A percentile compares a stretch with the other conserved stretches of the same genome.
Conservation (phyloP, 345 rosid species). For the Gossypium herbaceum region DNA sequence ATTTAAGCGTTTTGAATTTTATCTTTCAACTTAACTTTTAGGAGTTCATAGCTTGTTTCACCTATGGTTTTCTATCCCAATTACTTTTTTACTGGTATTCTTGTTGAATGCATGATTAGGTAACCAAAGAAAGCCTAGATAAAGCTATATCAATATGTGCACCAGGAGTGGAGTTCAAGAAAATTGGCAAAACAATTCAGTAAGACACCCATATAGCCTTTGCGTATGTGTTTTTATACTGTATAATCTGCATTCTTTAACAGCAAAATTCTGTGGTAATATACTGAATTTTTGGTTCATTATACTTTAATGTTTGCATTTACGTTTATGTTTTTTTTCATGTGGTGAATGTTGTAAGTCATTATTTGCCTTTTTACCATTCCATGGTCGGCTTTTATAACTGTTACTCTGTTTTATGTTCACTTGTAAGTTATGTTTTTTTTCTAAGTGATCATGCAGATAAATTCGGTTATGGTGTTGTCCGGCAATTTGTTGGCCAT, state of each 20-base stretch:
- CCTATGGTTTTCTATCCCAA: not conserved
- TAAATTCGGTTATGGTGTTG: slow-evolving; percentile 74
- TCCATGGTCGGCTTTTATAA: not conserved
- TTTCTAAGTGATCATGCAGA: slow-evolving; percentile 76
- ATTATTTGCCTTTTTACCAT: slow-evolving; percentile 1
- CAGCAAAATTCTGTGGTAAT: not conserved
- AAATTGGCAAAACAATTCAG: slow-evolving; percentile 86
- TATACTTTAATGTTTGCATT: not conserved
- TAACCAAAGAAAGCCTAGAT: slow-evolving; percentile 75
- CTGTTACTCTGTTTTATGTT: slow-evolving; percentile 10
- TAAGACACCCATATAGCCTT: slow-evolving; percentile 35
- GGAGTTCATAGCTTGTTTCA: not conserved
- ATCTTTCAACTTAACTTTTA: slow-evolving; percentile 1
- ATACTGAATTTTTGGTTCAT: not conserved
- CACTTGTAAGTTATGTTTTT: slow-evolving; percentile 18
- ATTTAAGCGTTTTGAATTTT: not conserved
- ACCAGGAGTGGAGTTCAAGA: slow-evolving; percentile 72
- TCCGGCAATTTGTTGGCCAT: slow-evolving; percentile 81
- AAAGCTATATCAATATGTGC: slow-evolving; percentile 84
- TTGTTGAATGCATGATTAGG: slow-evolving; percentile 38
- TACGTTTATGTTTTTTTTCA: not conserved
- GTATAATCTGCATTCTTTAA: not conserved
- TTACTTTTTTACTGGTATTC: slow-evolving; percentile 12
- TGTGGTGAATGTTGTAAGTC: not conserved
- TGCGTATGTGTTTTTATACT: not conserved